Conservation (phyloP, 179 eudicot genomes). For the Sideroxylon spinosum region DNA sequence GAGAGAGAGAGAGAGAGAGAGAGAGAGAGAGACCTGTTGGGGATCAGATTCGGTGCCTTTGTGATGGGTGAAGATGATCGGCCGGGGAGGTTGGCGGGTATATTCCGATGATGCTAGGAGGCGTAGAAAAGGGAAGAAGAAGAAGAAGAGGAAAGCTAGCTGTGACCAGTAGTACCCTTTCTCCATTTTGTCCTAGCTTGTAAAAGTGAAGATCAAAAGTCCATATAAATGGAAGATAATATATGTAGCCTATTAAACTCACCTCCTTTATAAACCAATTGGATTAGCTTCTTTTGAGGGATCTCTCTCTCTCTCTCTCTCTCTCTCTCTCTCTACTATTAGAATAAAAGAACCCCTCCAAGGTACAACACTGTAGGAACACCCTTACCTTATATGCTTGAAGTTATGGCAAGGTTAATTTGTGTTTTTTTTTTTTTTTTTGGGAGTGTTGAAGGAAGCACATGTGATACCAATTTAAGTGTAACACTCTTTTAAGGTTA, state of each 20-base stretch:
- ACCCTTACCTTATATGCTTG: no score
- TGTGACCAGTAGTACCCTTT: background rate
- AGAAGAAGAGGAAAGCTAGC: background rate
- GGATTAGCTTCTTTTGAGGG: no score
- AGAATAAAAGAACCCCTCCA: no score
- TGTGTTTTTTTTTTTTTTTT: no score
- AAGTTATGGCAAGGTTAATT: no score
- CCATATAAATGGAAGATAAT: background rate
- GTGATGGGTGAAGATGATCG: slow-evolving; percentile 4
- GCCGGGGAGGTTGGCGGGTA: slow-evolving; percentile 17
- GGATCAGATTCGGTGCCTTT: slow-evolving; percentile 13
- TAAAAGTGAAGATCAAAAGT: background rate
- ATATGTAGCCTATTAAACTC: no score
- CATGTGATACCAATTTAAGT: no score
- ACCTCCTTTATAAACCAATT: background rate
- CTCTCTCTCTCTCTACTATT: no score
- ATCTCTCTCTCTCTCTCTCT: no score
- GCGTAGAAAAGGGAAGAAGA: background rate
- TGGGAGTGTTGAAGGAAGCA: no score
- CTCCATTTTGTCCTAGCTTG: background rate
- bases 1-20: slow-evolving; percentile 4
- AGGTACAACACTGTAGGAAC: no score
- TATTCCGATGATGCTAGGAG: slow-evolving; percentile 5
- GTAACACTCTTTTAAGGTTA: no score
- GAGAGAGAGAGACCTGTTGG: slow-evolving; percentile 18